A percentile compares a stretch with the other conserved stretches of the same genome.
Evolutionary conservation across 305 asterid genomes (phyloP).

Genomic region (Fraxinus albicans): DNA sequence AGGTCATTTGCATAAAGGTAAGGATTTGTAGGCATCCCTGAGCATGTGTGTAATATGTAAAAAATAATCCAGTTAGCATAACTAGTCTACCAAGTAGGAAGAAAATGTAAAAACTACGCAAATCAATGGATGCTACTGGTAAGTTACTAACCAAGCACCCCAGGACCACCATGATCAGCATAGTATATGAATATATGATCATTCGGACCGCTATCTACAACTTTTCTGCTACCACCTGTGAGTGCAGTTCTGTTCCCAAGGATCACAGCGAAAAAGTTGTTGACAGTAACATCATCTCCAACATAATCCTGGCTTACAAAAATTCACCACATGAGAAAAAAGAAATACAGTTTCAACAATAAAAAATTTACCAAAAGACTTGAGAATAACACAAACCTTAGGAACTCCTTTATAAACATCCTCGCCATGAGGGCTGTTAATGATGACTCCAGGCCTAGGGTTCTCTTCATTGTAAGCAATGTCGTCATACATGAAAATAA

Average conservation of each 20-base stretch:
- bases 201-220: slow-evolving; percentile 80
- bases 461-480: slow-evolving; percentile 71
- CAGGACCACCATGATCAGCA: slow-evolving; percentile 96
- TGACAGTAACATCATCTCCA: slow-evolving; percentile 62
- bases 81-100: background rate
- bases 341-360: slow-evolving; percentile 14
- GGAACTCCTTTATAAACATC: slow-evolving; percentile 93
- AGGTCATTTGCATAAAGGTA: slow-evolving; percentile 77
- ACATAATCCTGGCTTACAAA: slow-evolving; percentile 70
- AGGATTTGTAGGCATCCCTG: slow-evolving; percentile 82
- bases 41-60: slow-evolving; percentile 18
- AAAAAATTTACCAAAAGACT: background rate
- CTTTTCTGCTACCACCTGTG: slow-evolving; percentile 91
- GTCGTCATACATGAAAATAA: slow-evolving; percentile 25
- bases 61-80: slow-evolving; percentile 7
- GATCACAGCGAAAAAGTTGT: slow-evolving; percentile 69
- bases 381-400: slow-evolving; percentile 50
- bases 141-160: slow-evolving; percentile 71
- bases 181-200: slow-evolving; percentile 84
- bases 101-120: background rate
- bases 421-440: slow-evolving; percentile 75
- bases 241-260: slow-evolving; percentile 79
- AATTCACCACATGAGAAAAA: slow-evolving; percentile 22
- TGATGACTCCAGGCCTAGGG: slow-evolving; percentile 85
- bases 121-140: background rate